phyloP scores from a whole-genome alignment of 2,329 filamentous ascomycete species.

The Aspergillus sojae region DNA sequence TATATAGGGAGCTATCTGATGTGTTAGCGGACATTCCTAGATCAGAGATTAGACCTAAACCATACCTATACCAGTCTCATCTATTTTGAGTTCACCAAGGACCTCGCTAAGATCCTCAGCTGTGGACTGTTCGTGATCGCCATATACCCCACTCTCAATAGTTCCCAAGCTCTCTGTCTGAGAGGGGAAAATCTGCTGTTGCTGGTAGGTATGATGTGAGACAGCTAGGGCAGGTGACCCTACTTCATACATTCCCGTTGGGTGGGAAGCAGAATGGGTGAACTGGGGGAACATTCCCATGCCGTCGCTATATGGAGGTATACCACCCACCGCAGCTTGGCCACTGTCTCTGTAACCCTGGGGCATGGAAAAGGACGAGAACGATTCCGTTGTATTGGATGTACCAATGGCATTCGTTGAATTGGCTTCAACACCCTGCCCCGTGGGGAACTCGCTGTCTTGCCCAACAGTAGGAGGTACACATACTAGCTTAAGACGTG shows the following conservation, averaged over 20 bases:
- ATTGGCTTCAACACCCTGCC: constrained; percentile 31
- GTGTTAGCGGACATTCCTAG: constrained; percentile 9
- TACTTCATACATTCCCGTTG: constrained; percentile 35
- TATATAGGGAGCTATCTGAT: constrained; percentile 74
- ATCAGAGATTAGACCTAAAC: not conserved
- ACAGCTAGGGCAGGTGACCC: constrained; percentile 35
- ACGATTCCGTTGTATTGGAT: constrained; percentile 48
- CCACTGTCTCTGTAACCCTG: constrained; percentile 47
- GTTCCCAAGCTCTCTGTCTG: constrained; percentile 31
- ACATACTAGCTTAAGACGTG: constrained; percentile 88
- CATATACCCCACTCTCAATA: constrained; percentile 52
- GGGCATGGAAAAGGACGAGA: constrained; percentile 58
- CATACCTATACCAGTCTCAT: constrained; percentile 82
- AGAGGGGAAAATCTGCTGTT: constrained; percentile 30
- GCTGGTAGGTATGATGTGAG: constrained; percentile 32
- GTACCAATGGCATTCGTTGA: constrained; percentile 22
- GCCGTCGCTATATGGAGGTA: constrained; percentile 46
- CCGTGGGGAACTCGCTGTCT: constrained; percentile 57
- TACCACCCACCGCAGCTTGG: constrained; percentile 54
- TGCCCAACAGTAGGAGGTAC: constrained; percentile 82
- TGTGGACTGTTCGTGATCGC: constrained; percentile 66
- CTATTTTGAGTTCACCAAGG: constrained; percentile 82
- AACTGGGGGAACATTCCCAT: constrained; percentile 47
- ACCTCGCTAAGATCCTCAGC: constrained; percentile 76
- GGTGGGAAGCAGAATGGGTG: constrained; percentile 29